phyloP scores from a whole-genome alignment of 495 filamentous ascomycete species.

The Copromyces sp. region DNA sequence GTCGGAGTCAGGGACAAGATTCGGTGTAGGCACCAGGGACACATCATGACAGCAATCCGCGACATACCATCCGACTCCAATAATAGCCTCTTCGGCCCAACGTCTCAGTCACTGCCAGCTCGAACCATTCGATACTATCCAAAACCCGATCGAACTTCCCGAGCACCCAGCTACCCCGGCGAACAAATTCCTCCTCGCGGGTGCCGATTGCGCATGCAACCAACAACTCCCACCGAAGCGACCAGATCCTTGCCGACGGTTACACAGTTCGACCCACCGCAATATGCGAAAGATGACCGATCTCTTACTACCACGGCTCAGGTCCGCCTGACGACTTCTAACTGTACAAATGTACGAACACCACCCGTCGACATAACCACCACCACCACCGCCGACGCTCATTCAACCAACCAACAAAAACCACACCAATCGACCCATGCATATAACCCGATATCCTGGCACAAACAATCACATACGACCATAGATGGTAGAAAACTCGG shows the following conservation, averaged over 20 bases:
- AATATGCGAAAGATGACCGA: neutral
- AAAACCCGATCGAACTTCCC: neutral
- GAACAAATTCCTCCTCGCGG: neutral
- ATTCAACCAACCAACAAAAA: neutral
- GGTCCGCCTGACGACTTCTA: too few species aligned
- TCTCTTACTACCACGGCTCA: too few species aligned
- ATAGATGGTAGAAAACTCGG: conserved; percentile 34
- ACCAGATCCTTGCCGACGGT: too few species aligned
- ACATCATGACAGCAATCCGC: neutral
- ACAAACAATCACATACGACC: conserved; percentile 28
- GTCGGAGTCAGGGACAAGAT: neutral
- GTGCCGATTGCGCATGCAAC: neutral
- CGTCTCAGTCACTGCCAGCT: neutral
- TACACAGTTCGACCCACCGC: neutral
- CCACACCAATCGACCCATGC: neutral
- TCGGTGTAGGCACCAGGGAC: neutral
- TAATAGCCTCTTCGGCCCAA: neutral
- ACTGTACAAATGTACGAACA: too few species aligned
- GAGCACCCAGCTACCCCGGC: neutral
- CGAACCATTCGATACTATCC: too few species aligned
- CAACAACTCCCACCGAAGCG: neutral
- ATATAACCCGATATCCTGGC: neutral
- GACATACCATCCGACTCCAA: neutral
- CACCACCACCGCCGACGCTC: neutral
- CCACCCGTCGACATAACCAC: too few species aligned